These are phyloP conservation scores for Hordeum vulgare DNA, from an alignment of 176 grass and related monocot genomes.

Conservation along the genomic window MorexV3_pseudomolecules_assembly NC_058522.1:489969285-489969784, in stretches of 20 bases:
- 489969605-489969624: slow-evolving; percentile 85
- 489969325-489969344: slow-evolving; percentile 50
- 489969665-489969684: slow-evolving; percentile 49
- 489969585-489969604: slow-evolving; percentile 72
- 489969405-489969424: slow-evolving; percentile 90
- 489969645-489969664: slow-evolving; percentile 75
- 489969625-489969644: slow-evolving; percentile 92
- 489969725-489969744: not conserved
- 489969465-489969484: slow-evolving; percentile 60
- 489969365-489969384: slow-evolving; percentile 96
- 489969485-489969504: no score
- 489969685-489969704: no score
- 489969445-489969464: slow-evolving; percentile 97
- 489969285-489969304: not conserved
- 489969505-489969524: not conserved
- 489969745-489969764: not conserved
- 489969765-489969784: not conserved
- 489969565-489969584: slow-evolving; percentile 78
- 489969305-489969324: not conserved
- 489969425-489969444: slow-evolving; percentile 77
- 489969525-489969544: slow-evolving; percentile 68
- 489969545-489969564: slow-evolving; percentile 80
- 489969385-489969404: slow-evolving; percentile 91
- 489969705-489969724: no score
- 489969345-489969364: slow-evolving; percentile 57